Evolutionary conservation across 1,284 basidiomycete genomes (phyloP).

Genomic region (Gomphus sp.): DNA sequence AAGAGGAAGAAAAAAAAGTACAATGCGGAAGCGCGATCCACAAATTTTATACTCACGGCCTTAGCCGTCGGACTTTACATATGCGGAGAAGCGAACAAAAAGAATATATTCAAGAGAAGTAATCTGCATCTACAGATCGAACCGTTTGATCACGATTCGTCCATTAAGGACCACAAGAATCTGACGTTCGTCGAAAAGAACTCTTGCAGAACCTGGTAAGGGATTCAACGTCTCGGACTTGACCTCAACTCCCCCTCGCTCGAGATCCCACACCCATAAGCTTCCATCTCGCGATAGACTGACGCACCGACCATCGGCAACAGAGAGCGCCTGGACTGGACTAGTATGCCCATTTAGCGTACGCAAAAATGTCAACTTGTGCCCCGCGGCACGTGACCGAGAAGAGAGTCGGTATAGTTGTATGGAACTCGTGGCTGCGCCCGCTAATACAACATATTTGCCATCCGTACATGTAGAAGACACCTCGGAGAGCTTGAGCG

Average conservation of each 20-base stretch:
- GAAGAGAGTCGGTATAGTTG: slow-evolving; percentile 64
- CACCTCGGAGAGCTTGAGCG: slow-evolving; percentile 56
- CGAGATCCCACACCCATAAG: slow-evolving; percentile 79
- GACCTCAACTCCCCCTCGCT: slow-evolving; percentile 57
- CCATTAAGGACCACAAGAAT: slow-evolving; percentile 6
- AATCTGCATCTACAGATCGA: slow-evolving; percentile 6
- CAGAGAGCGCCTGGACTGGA: slow-evolving; percentile 53
- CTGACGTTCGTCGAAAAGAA: slow-evolving; percentile 9
- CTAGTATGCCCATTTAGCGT: slow-evolving; percentile 58
- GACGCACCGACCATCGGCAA: slow-evolving; percentile 74
- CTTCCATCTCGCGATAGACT: slow-evolving; percentile 59
- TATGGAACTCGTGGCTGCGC: slow-evolving; percentile 39
- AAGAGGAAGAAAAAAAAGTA: neutral
- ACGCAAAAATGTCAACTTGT: slow-evolving; percentile 64
- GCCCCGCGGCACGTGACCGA: slow-evolving; percentile 22
- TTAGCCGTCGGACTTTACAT: neutral
- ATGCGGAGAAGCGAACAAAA: neutral
- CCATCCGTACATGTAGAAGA: slow-evolving; percentile 70
- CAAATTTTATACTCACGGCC: neutral
- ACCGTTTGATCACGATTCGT: slow-evolving; percentile 8
- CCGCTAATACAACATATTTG: slow-evolving; percentile 73
- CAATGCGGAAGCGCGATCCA: slow-evolving; percentile 1
- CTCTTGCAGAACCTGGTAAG: slow-evolving; percentile 2
- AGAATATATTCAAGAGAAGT: neutral
- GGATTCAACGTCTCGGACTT: neutral